Evolutionary conservation across 208 protist genomes (phyloP), one percentile per base, ranked within the genome.

Genomic region (Trypanosomatidae sp.): DNA sequence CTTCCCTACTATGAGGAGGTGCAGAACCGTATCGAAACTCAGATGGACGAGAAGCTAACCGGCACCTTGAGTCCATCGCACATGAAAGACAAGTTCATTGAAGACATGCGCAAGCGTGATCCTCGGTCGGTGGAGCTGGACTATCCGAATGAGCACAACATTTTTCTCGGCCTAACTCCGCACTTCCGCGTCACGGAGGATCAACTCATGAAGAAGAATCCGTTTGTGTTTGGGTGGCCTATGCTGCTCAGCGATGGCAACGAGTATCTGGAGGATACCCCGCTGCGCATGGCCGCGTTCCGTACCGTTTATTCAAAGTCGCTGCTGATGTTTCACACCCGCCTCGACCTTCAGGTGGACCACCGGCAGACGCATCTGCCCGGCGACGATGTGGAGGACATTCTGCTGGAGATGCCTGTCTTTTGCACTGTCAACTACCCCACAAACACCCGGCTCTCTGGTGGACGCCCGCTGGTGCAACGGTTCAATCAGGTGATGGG

Each of bases 191-290:
- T 93, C 13, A 69, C 92, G 17, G 92, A 98, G 76, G 88, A 96
- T 68, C 72, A 74, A 7, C 76, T 96, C 66, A 93, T 97, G 88
- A 96, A 96, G 77, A 85, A 76, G 25, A 98, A 98, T 71, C 83
- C 95, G 1, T 98, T 97, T 79, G 82, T 98, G 22, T 98, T 98
- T 84, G 92, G 91, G 12, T 97, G 93, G 91, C 95, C 95, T 12
- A 68, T 98, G 30, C 66, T 98, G 53, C 77, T 97, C 65, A 95
- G 92, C 65, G 90, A 96, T 62, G 91, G 91, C 19, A 98, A 98
- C 76, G 77, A 90, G 60, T 76, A 92, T 70, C 77, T 95, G 52
- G 83, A 96, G 55, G 91, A 92, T 58, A 93, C 90, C 1, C 84
- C 86, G 36, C 80, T 96, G 41, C 85, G 86, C 58, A 92, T 90